These are phyloP conservation scores for Cryptosporidium ubiquitum DNA, from an alignment of 169 alveolate genomes.

Conservation along the genomic window DNA sequence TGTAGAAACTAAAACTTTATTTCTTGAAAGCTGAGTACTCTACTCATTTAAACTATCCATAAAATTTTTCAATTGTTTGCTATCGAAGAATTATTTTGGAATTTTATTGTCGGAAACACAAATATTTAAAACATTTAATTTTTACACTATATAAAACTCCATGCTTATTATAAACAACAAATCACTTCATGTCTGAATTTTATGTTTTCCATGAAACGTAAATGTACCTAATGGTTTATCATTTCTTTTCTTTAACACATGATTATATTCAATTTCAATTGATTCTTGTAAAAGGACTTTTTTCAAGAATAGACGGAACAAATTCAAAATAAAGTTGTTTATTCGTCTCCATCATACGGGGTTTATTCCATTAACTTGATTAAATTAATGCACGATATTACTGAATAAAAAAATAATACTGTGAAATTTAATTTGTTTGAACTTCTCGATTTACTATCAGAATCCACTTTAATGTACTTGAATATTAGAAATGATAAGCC, in stretches of 20 bases:
- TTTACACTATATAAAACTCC: background rate
- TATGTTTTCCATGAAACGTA: too few relatives aligned
- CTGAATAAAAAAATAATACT: background rate
- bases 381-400: background rate
- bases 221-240: background rate
- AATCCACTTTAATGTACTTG: background rate
- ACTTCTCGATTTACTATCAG: background rate
- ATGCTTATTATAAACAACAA: too few relatives aligned
- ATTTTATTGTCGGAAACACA: background rate
- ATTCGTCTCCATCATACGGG: too few relatives aligned
- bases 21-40: too few relatives aligned
- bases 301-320: background rate
- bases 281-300: too few relatives aligned
- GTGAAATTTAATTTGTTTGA: background rate
- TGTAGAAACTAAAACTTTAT: background rate
- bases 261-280: too few relatives aligned
- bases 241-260: too few relatives aligned
- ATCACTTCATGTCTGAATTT: background rate
- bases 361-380: background rate
- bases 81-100: background rate
- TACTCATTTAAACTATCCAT: too few relatives aligned
- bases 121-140: too few relatives aligned
- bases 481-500: background rate
- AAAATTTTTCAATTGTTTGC: background rate
- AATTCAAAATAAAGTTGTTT: too few relatives aligned